Evolutionary conservation across 805 yeast species (phyloP).

Genomic region (Ogataea dorogensis): DNA sequence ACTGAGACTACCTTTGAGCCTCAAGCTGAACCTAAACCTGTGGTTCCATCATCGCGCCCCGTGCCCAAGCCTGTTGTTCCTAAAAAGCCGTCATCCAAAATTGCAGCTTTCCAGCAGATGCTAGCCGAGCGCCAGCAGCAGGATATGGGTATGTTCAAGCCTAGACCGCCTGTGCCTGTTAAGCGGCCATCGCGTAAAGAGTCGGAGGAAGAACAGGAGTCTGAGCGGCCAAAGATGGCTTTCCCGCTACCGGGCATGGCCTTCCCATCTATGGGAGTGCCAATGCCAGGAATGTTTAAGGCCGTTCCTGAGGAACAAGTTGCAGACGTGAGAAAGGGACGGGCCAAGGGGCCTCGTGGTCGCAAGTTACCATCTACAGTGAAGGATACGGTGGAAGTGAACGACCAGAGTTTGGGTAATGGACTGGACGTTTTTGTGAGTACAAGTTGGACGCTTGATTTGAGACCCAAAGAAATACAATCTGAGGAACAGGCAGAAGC

Average conservation of each 20-base stretch:
- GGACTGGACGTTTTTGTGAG: slow-evolving; percentile 35
- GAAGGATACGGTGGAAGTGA: slow-evolving; percentile 40
- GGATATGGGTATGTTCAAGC: slow-evolving; percentile 28
- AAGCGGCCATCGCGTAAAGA: slow-evolving; percentile 21
- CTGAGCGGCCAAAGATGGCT: slow-evolving; percentile 47
- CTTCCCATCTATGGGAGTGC: slow-evolving; percentile 14
- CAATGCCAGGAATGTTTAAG: not conserved
- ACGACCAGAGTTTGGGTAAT: slow-evolving; percentile 32
- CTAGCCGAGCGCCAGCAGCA: slow-evolving; percentile 50
- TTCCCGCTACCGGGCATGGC: slow-evolving; percentile 33
- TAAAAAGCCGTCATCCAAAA: slow-evolving; percentile 72
- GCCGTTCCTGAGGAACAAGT: slow-evolving; percentile 11
- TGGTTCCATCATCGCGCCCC: too few relatives aligned
- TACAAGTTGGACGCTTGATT: slow-evolving; percentile 39
- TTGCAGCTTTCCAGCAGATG: slow-evolving; percentile 81
- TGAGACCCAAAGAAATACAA: too few relatives aligned
- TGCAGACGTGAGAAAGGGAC: slow-evolving; percentile 42
- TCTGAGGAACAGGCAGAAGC: too few relatives aligned
- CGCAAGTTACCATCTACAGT: slow-evolving; percentile 64
- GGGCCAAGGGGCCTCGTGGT: slow-evolving; percentile 75
- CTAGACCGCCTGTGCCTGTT: slow-evolving; percentile 24
- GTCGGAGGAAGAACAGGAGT: slow-evolving; percentile 5
- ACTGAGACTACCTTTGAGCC: too few relatives aligned
- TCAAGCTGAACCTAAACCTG: too few relatives aligned
- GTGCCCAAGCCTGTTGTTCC: slow-evolving; percentile 64